Evolutionary conservation across 2,329 filamentous ascomycete species (phyloP).

Genomic region (Metarhizium anisopliae): DNA sequence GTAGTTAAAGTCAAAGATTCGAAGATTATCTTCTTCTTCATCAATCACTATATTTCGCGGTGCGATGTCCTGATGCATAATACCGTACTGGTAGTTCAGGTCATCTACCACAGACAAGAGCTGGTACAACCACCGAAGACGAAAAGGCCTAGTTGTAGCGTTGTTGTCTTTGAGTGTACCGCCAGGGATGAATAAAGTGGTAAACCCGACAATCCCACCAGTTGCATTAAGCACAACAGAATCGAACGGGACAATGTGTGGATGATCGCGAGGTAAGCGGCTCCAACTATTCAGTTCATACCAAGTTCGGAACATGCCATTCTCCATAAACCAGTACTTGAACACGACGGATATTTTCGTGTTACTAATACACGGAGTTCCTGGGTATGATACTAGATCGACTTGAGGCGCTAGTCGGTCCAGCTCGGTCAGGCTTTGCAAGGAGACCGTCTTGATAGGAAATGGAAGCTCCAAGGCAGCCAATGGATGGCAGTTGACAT

Average conservation of each 20-base stretch:
- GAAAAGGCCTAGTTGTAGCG: conserved; percentile 19
- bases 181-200: conserved; percentile 20
- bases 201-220: conserved; percentile 16
- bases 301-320: conserved; percentile 17
- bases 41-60: conserved; percentile 28
- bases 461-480: conserved; percentile 7
- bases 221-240: conserved; percentile 23
- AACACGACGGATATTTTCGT: conserved; percentile 16
- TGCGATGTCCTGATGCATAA: conserved; percentile 29
- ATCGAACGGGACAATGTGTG: conserved; percentile 27
- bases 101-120: conserved; percentile 26
- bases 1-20: conserved; percentile 28
- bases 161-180: conserved; percentile 21
- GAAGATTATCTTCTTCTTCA: conserved; percentile 15
- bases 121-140: conserved; percentile 26
- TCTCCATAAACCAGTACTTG: conserved; percentile 24
- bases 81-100: conserved; percentile 26
- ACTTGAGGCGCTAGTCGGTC: too few relatives aligned
- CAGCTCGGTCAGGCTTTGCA: conserved; percentile 7
- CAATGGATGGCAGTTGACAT: conserved; percentile 16
- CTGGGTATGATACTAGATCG: conserved; percentile 15
- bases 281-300: conserved; percentile 25
- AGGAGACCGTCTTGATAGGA: conserved; percentile 5
- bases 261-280: conserved; percentile 24
- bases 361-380: neutral